Evolutionary conservation across 2,329 filamentous ascomycete species (phyloP), one percentile per base, ranked within the genome.

Genomic region (Scedosporium minutisporum): DNA sequence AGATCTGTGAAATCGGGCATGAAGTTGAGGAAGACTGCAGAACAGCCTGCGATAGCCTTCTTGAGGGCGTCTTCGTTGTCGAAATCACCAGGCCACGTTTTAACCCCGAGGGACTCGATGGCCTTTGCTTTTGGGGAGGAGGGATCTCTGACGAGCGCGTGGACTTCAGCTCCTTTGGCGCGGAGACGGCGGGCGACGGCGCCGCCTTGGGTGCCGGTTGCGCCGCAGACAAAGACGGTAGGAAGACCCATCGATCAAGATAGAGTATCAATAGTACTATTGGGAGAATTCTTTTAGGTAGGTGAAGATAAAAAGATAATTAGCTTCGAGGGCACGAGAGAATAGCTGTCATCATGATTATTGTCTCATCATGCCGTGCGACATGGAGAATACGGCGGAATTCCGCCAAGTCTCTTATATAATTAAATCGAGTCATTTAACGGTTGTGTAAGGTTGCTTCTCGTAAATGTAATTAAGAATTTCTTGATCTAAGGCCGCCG

Each of bases 121-220:
- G 71, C 69, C 62, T 74, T 68, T 0, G 80, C 76, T 4, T 75
- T 71, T 4, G 72, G 63, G 25, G 79, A 80, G 3, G 71, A 63
- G 1, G 75, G 64, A 63, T 82, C 72, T 46, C 81, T 76, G 27
- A 79, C 82, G 48, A 83, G 65, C 41, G 74, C 79, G 53, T 80
- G 78, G 58, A 83, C 78, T 10, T 70, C 69, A 69, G 75, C 82
- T 38, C 66, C 70, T 1, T 76, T 69, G 10, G 73, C 66, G 27
- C 76, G 72, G 65, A 83, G 80, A 6, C 75, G 72, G 27, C 77
- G 77, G 38, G 77, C 77, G 21, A 83, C 80, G 3, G 78, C 79
- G n/a, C 80, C 78, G 63, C 80, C 81, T 64, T 83, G 80, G 63
- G 76, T 78, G 44, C 77, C 80, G 6, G 79, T 81, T 27, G 77